Conservation (phyloP, 805 yeast species). For the Pichia ethanolica region DNA sequence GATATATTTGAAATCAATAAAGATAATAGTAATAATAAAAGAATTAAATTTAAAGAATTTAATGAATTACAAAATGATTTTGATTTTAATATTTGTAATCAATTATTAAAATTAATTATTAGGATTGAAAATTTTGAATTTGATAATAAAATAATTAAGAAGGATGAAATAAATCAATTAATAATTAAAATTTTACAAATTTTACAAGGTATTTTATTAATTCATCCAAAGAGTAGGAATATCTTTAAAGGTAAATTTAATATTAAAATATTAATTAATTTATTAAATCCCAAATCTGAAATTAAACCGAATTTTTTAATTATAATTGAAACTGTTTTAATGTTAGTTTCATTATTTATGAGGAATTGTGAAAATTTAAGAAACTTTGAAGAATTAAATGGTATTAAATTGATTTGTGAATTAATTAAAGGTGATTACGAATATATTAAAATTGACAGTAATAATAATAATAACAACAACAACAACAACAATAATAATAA, state of each 20-base stretch:
- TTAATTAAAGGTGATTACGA: background rate
- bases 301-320: background rate
- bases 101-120: background rate
- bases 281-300: background rate
- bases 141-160: background rate
- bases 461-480: background rate
- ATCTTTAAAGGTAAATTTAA: background rate
- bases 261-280: background rate
- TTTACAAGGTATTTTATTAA: constrained; percentile 1
- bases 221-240: constrained; percentile 1
- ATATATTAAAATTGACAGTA: background rate
- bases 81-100: background rate
- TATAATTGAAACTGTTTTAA: background rate
- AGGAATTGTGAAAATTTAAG: background rate
- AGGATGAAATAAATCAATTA: background rate
- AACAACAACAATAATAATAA: background rate
- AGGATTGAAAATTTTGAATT: background rate
- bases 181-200: background rate
- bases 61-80: background rate
- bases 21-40: background rate
- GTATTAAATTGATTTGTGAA: background rate
- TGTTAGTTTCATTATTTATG: background rate
- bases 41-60: background rate
- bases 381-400: background rate
- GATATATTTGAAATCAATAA: background rate